These are phyloP conservation scores for Irpex sp. DNA, from an alignment of 1,284 basidiomycete genomes.

Conservation along the genomic window DNA sequence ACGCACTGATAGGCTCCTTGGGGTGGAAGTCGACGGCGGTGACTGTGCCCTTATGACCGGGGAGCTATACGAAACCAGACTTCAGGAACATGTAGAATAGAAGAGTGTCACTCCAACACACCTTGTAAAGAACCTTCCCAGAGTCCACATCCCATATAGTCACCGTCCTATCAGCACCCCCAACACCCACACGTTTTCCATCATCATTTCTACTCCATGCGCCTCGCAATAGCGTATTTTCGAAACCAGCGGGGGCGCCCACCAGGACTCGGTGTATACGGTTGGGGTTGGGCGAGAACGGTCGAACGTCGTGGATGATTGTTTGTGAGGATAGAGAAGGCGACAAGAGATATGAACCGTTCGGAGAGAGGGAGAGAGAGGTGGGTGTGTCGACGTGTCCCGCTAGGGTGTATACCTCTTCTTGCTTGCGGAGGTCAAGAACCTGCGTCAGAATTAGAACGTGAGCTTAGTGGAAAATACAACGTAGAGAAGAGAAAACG, in stretches of 20 bases:
- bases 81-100: too few relatives aligned
- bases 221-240: constrained; percentile 75
- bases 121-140: constrained; percentile 83
- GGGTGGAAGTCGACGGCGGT: constrained; percentile 89
- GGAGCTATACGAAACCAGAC: too few relatives aligned
- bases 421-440: constrained; percentile 81
- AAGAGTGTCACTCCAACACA: constrained; percentile 26
- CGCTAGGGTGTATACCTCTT: constrained; percentile 70
- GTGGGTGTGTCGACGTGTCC: constrained; percentile 90
- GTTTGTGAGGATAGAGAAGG: constrained; percentile 86
- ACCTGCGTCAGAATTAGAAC: constrained; percentile 45
- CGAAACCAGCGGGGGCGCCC: constrained; percentile 89
- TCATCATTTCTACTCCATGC: constrained; percentile 81
- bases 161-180: constrained; percentile 81
- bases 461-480: not conserved
- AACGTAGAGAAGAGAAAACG: constrained; percentile 25
- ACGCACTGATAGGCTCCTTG: constrained; percentile 86
- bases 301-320: constrained; percentile 86
- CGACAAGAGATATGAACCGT: constrained; percentile 81
- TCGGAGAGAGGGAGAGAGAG: constrained; percentile 85
- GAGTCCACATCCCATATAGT: constrained; percentile 94
- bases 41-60: constrained; percentile 92
- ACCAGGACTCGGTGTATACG: constrained; percentile 78
- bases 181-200: constrained; percentile 70
- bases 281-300: constrained; percentile 81